Conservation (phyloP, 805 yeast species). For the Candida chauliodis region DNA sequence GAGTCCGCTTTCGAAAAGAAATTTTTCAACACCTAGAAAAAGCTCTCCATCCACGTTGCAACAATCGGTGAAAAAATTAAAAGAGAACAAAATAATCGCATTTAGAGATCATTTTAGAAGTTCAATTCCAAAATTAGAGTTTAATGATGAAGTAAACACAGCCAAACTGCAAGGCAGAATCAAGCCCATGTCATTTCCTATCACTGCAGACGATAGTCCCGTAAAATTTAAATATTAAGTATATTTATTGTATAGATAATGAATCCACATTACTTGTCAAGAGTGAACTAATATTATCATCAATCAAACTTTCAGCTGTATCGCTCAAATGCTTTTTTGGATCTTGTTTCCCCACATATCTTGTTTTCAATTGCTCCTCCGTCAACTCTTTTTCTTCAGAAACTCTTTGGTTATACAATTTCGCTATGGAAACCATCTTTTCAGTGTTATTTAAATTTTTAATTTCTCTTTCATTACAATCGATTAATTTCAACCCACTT, state of each 20-base stretch:
- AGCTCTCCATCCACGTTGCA: slow-evolving; percentile 33
- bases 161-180: slow-evolving; percentile 6
- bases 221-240: slow-evolving; percentile 3
- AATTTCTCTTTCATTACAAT: slow-evolving; percentile 75
- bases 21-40: slow-evolving; percentile 21
- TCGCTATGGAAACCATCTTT: slow-evolving; percentile 84
- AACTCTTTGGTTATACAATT: slow-evolving; percentile 83
- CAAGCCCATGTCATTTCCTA: slow-evolving; percentile 7
- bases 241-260: slow-evolving; percentile 69
- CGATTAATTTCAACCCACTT: slow-evolving; percentile 74
- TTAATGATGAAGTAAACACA: slow-evolving; percentile 4
- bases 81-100: slow-evolving; percentile 31
- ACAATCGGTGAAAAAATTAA: slow-evolving; percentile 36
- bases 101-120: slow-evolving; percentile 29
- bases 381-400: slow-evolving; percentile 86
- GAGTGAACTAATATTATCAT: slow-evolving; percentile 84
- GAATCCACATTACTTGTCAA: slow-evolving; percentile 88
- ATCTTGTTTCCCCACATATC: slow-evolving; percentile 97
- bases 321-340: slow-evolving; percentile 96
- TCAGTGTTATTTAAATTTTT: slow-evolving; percentile 70
- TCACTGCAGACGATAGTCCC: slow-evolving; percentile 3
- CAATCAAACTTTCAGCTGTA: slow-evolving; percentile 80
- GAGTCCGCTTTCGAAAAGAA: slow-evolving; percentile 33
- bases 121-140: slow-evolving; percentile 6
- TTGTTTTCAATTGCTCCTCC: slow-evolving; percentile 86